phyloP scores from a whole-genome alignment of 2,329 filamentous ascomycete species.

The Juglanconis sp. region DNA sequence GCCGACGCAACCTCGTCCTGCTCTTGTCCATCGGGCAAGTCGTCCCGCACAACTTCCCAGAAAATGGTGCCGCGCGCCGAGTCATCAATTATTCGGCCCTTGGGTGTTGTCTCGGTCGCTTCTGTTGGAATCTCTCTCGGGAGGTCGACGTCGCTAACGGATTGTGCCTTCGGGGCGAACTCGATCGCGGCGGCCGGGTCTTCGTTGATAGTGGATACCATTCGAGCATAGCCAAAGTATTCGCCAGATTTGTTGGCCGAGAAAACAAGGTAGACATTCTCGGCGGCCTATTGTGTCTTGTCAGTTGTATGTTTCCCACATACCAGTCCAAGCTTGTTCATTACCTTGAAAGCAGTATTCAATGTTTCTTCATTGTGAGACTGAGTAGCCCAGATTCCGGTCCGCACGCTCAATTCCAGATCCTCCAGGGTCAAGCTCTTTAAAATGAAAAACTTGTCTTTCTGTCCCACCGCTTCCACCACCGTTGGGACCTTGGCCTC shows the following conservation, averaged over 20 bases:
- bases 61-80: constrained; percentile 93
- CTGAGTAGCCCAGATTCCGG: constrained; percentile 90
- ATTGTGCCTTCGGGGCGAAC: constrained; percentile 64
- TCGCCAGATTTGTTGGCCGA: constrained; percentile 97
- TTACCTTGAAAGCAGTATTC: constrained; percentile 78
- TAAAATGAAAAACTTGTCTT: constrained; percentile 84
- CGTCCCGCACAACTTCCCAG: constrained; percentile 73
- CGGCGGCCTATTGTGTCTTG: constrained; percentile 54
- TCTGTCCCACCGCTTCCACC: constrained; percentile 30
- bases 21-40: constrained; percentile 32
- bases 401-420: constrained; percentile 81
- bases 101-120: constrained; percentile 73
- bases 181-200: constrained; percentile 68
- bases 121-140: constrained; percentile 78
- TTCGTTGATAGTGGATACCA: constrained; percentile 79
- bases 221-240: constrained; percentile 92
- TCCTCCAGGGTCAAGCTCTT: constrained; percentile 93
- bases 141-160: constrained; percentile 59
- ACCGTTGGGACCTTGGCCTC: constrained; percentile 5
- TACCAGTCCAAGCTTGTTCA: constrained; percentile 21
- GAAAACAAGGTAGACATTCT: constrained; percentile 88
- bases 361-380: constrained; percentile 84
- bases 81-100: constrained; percentile 86
- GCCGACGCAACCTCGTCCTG: constrained; percentile 42
- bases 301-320: neutral